Base-by-base conservation (phyloP, 148 eudicot species). In the Rheum nobile region DNA sequence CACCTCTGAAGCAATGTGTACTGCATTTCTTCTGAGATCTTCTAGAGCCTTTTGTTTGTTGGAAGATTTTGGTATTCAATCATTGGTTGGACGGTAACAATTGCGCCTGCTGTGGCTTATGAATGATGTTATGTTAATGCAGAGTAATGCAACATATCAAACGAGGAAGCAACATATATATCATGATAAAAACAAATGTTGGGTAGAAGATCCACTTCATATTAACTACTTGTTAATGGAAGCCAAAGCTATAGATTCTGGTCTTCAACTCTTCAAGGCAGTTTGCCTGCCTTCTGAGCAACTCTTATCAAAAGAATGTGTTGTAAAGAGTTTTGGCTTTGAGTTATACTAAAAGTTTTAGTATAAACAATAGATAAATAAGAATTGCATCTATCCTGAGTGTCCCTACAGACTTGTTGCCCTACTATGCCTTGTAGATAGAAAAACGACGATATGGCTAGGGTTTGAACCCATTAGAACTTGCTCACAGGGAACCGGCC, bases 1-100 rank as follows among this genome's bases (percentile, higher is more conserved):
- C 93, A 90, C 35, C 87, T 83, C 57, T 92, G 85, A 88, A 73
- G 2, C 31, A 3, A 26, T 24, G 32, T 57, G 19, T 55, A 21
- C 11, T 57, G 9, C 14, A 57, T 32, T 16, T 14, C 21, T 29
- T 47, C 32, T 63, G 69, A 32, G n/a, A n/a, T n/a, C n/a, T n/a
- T 65, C 32, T 5, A 65, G 39, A 65, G 32, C 32, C 70, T 65
- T 31, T 65, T 61, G 68, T 32, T 29, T 61, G 52, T 34, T 65
- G 39, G 70, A 24, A 59, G 6, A 28, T 61, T 29, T 61, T 29
- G 6, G 32, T 34, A 65, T 65, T 50, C n/a, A 65, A 16, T 29
- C 19, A 65, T 65, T 65, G 70, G 70, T 65, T 32, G 22, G 39
- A 34, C 38, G 70, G 70, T 65, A 16, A 65, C 38, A 1, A 34